Base-by-base conservation (phyloP, 2,329 filamentous ascomycete genomes). In the Penicillium sp. region DNA sequence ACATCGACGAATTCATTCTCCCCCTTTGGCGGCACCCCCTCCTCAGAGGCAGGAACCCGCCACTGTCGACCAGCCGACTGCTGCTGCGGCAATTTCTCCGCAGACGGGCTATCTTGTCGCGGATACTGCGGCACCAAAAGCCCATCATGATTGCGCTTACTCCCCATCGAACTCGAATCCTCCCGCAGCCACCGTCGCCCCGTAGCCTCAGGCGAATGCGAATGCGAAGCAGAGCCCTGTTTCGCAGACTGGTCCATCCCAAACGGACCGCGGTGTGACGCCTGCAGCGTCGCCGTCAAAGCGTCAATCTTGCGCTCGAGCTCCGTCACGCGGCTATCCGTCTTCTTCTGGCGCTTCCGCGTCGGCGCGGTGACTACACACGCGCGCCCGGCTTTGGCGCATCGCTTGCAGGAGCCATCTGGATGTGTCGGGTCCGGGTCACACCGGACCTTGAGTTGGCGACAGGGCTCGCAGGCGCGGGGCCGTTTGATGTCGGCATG, bases 221-320 rank as follows among this genome's bases (percentile, higher is more conserved):
- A 71, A 39, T 20, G 17, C 74, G 47, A 71, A 39, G 76, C 7
- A 71, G 35, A 22, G 1, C 74, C 58, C 76, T 57, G 59, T 37
- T 47, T 59, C 7, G 34, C 61, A 14, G 58, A 45, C 12, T 39
- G 38, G 12, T 35, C 57, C 31, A 57, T 61, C 2, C 37, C 50
- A 43, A 69, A 66, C 15, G 72, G 66, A 17, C 62, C 55, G 5
- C 68, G 69, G 53, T 75, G 73, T 10, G 75, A 73, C 2, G 90
- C 86, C 48, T 91, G 88, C 64, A 96, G 73, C 38, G 87, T 92
- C 6, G 91, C 90, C 7, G 91, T 96, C 72, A 96, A 75, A 8
- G 90, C 90, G 79, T 96, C 92, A 64, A 96, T 94, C 80, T 96
- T 96, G 81, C 89, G 92, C 81, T 96, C 92, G 54, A 97, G 82